Conservation (phyloP, 202 grass and related monocot species). For the Digitaria exilis region DNA sequence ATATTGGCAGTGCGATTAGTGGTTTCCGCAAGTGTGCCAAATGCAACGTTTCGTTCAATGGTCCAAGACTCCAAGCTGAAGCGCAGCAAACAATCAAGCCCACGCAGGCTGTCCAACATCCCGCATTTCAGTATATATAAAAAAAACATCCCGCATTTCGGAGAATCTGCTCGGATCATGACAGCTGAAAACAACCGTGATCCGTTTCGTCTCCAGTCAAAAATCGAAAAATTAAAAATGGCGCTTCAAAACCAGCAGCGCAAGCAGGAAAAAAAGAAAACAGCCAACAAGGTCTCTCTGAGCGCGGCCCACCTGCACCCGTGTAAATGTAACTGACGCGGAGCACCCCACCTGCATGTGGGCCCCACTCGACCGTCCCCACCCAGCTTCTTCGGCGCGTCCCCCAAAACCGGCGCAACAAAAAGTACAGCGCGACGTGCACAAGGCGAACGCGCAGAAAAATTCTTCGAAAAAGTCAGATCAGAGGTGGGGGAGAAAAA, state of each 20-base stretch:
- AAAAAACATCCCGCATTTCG: not conserved
- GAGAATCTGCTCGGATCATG: not conserved
- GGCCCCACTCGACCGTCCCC: not conserved
- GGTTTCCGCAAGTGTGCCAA: not conserved
- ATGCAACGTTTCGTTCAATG: not conserved
- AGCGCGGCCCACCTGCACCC: not conserved
- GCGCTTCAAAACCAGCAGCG: not conserved
- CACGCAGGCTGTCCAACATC: not conserved
- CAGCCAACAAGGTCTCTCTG: not conserved
- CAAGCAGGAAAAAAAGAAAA: not conserved
- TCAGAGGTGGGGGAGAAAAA: not conserved
- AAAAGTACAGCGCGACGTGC: not conserved
- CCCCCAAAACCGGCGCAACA: not conserved
- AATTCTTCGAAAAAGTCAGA: not conserved
- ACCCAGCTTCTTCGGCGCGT: constrained; percentile 6
- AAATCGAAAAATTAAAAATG: not conserved
- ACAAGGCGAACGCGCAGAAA: not conserved
- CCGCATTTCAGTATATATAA: too few relatives aligned
- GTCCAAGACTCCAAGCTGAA: not conserved
- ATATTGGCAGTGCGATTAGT: not conserved
- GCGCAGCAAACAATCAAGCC: not conserved
- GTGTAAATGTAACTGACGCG: not conserved
- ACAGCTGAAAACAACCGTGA: not conserved
- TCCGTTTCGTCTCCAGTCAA: not conserved
- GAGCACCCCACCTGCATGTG: not conserved